phyloP scores from a whole-genome alignment of 139 green algal species.

The Chlamydomonas asymmetrica region DNA sequence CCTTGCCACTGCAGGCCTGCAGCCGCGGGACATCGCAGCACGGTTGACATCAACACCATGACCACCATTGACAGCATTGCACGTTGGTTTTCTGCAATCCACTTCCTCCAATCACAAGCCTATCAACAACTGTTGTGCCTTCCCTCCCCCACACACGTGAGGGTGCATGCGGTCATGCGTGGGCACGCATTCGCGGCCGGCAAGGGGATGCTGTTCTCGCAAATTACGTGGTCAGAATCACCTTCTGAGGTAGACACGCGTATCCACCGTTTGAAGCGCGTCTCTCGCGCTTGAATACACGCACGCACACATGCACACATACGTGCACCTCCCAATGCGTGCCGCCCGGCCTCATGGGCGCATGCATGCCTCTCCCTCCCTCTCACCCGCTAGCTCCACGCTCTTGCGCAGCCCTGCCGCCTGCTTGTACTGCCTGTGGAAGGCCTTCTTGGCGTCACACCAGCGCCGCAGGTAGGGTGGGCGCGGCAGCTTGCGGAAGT shows the following conservation, averaged over 20 bases:
- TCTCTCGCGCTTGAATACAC: not conserved
- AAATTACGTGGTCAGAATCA: not conserved
- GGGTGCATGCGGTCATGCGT: not conserved
- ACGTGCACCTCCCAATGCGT: not conserved
- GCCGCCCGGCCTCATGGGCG: not conserved
- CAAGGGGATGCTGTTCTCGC: not conserved
- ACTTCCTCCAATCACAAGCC: not conserved
- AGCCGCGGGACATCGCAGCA: not conserved
- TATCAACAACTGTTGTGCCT: too few relatives aligned
- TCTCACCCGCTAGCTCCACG: conserved; percentile 37
- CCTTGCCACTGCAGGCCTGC: conserved; percentile 51
- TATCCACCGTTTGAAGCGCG: not conserved
- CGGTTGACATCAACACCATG: not conserved
- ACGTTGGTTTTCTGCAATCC: not conserved
- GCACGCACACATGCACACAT: not conserved
- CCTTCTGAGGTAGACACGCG: not conserved
- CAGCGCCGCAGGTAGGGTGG: conserved; percentile 62
- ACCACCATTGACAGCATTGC: not conserved
- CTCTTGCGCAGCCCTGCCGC: conserved; percentile 26
- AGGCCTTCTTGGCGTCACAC: conserved; percentile 63
- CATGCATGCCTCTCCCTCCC: not conserved
- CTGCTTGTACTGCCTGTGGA: conserved; percentile 21
- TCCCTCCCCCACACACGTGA: too few relatives aligned
- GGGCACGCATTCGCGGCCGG: not conserved
- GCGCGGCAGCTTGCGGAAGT: conserved; percentile 60